phyloP scores from a whole-genome alignment of 1,284 basidiomycete species.

The Rhodotorula sp. region DNA sequence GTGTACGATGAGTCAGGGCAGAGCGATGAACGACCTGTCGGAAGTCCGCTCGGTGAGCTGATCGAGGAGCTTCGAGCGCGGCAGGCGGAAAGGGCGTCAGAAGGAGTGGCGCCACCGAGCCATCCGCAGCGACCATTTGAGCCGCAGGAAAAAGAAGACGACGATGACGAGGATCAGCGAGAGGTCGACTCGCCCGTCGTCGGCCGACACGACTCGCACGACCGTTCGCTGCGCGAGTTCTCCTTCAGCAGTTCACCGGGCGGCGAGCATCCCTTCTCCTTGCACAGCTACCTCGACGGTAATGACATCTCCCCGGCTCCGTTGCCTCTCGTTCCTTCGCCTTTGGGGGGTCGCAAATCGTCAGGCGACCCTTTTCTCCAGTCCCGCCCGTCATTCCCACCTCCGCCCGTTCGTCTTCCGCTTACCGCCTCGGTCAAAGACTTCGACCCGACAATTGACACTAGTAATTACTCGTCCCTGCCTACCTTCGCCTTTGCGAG shows the following conservation, averaged over 20 bases:
- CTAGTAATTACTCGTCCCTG: background rate
- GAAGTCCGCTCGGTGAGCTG: slow-evolving; percentile 6
- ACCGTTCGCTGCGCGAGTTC: background rate
- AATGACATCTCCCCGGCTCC: background rate
- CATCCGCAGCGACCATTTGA: background rate
- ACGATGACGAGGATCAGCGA: background rate
- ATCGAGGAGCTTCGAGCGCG: slow-evolving; percentile 4
- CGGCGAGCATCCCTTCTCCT: slow-evolving; percentile 16
- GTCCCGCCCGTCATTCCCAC: background rate
- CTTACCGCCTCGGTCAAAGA: too few species aligned
- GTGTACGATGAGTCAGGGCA: too few species aligned
- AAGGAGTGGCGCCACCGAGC: background rate
- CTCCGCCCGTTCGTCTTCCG: background rate
- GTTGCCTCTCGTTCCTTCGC: too few species aligned
- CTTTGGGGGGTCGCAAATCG: too few species aligned
- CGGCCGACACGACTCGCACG: background rate
- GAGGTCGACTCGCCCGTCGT: background rate
- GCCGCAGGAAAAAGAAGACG: background rate
- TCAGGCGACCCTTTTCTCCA: background rate
- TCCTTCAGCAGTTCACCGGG: slow-evolving; percentile 1
- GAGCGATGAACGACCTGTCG: background rate
- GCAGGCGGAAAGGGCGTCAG: background rate
- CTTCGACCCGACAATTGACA: background rate
- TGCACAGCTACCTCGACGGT: slow-evolving; percentile 16
- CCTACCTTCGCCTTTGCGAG: background rate